phyloP scores from a whole-genome alignment of 805 yeast genomes.

The Spathaspora girioi region DNA sequence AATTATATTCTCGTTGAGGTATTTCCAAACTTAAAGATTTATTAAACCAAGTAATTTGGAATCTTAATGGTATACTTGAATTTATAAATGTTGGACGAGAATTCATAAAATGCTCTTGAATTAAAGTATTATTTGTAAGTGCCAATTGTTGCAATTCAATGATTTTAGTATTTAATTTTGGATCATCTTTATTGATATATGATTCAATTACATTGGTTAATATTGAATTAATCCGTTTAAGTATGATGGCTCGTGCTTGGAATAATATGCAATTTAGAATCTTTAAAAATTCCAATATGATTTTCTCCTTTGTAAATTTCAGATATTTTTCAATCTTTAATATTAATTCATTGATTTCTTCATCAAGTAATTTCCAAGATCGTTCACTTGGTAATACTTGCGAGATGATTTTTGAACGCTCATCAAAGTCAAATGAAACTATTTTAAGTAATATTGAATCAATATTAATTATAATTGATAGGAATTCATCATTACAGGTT shows the following conservation, averaged over 20 bases:
- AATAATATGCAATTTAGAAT: constrained; percentile 25
- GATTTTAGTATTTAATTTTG: constrained; percentile 15
- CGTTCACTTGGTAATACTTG: constrained; percentile 26
- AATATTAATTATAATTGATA: constrained; percentile 20
- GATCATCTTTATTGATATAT: constrained; percentile 14
- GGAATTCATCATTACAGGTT: constrained; percentile 13
- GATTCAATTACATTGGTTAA: constrained; percentile 18
- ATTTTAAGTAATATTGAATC: constrained; percentile 25
- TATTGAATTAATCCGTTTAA: constrained; percentile 28
- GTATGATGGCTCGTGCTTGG: constrained; percentile 24
- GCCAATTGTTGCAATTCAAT: constrained; percentile 24
- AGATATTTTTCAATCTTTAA: constrained; percentile 8
- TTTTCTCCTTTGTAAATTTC: constrained; percentile 4
- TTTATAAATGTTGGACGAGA: constrained; percentile 23
- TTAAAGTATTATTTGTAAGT: constrained; percentile 20
- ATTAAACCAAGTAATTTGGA: constrained; percentile 29
- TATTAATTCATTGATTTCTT: constrained; percentile 18
- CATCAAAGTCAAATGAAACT: constrained; percentile 29
- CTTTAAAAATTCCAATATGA: constrained; percentile 12
- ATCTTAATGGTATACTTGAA: constrained; percentile 24
- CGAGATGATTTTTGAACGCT: constrained; percentile 22
- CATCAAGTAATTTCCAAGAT: constrained; percentile 24
- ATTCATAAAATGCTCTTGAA: constrained; percentile 20
- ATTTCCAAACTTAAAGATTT: constrained; percentile 13
- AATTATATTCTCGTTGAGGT: constrained; percentile 8